A percentile compares a stretch with the other conserved stretches of the same genome.
phyloP scores from a whole-genome alignment of 176 grass and related monocot species.

The Rhynchospora tenuis region DNA sequence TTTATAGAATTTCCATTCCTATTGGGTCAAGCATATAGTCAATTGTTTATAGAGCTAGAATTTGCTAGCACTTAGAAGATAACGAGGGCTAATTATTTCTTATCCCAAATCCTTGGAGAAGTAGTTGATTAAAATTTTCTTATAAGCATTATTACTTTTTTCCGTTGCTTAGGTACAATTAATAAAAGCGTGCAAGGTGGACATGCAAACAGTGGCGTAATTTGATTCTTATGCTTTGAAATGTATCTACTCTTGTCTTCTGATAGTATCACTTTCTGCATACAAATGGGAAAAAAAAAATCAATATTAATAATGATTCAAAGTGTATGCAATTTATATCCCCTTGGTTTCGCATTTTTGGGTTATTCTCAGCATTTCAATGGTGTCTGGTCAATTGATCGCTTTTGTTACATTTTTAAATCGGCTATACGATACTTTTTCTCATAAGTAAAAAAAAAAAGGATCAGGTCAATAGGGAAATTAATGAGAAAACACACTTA shows the following conservation, averaged over 20 bases:
- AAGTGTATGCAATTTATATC: background rate
- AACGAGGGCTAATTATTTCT: background rate
- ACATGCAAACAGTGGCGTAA: background rate
- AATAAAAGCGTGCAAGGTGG: constrained; percentile 13
- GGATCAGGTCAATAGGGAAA: no score
- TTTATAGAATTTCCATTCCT: background rate
- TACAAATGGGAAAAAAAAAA: background rate
- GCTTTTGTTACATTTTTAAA: no score
- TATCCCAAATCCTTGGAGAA: background rate
- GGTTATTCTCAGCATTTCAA: background rate
- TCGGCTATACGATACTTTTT: no score
- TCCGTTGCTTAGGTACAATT: background rate
- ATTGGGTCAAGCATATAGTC: background rate
- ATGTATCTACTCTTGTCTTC: background rate
- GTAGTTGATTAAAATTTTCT: no score
- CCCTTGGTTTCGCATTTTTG: background rate
- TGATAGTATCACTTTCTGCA: background rate
- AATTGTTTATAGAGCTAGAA: background rate
- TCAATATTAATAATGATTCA: background rate
- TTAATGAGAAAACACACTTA: background rate
- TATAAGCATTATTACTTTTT: background rate
- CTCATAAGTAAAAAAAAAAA: no score
- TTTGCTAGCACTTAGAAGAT: background rate
- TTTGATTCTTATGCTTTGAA: constrained; percentile 6
- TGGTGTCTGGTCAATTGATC: background rate